These are phyloP conservation scores for Holtermannia corniformis DNA, from an alignment of 768 basidiomycete genomes.

Conservation along the genomic window DNA sequence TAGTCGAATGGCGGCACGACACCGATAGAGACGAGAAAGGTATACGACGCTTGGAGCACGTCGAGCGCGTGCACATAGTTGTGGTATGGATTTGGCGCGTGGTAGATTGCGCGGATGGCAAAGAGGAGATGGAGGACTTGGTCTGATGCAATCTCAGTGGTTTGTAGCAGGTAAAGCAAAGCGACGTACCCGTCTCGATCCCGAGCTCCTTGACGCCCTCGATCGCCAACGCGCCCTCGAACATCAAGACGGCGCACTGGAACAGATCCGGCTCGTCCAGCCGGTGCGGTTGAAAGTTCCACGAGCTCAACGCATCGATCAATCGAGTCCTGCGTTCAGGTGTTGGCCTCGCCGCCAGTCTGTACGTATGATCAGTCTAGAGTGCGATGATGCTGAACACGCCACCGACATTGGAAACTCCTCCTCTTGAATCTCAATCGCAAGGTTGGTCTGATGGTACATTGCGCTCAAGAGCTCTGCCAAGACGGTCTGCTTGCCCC, in stretches of 20 bases:
- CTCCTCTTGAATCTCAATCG: conserved; percentile 47
- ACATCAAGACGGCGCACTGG: conserved; percentile 71
- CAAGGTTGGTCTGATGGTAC: conserved; percentile 66
- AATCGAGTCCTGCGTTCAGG: conserved; percentile 49
- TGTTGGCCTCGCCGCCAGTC: conserved; percentile 46
- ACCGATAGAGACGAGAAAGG: conserved; percentile 67
- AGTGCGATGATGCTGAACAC: background rate
- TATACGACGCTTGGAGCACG: conserved; percentile 85
- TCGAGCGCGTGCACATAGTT: conserved; percentile 96
- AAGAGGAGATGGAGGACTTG: conserved; percentile 68
- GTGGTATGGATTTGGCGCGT: conserved; percentile 86
- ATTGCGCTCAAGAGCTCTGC: conserved; percentile 79
- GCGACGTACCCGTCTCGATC: conserved; percentile 36
- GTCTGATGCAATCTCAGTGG: conserved; percentile 38
- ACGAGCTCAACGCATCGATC: conserved; percentile 60
- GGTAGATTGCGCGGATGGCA: conserved; percentile 85
- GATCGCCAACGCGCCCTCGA: conserved; percentile 71
- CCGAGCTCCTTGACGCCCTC: conserved; percentile 50
- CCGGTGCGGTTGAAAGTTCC: conserved; percentile 84
- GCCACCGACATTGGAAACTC: conserved; percentile 32
- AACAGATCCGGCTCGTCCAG: conserved; percentile 73
- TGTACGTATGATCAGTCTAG: conserved; percentile 11
- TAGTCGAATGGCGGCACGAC: conserved; percentile 69
- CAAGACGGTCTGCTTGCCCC: conserved; percentile 42
- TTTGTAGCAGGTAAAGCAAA: conserved; percentile 53